These are phyloP conservation scores for Coleophoma crateriformis DNA, from an alignment of 2,329 filamentous ascomycete species.

Conservation along the genomic window DNA sequence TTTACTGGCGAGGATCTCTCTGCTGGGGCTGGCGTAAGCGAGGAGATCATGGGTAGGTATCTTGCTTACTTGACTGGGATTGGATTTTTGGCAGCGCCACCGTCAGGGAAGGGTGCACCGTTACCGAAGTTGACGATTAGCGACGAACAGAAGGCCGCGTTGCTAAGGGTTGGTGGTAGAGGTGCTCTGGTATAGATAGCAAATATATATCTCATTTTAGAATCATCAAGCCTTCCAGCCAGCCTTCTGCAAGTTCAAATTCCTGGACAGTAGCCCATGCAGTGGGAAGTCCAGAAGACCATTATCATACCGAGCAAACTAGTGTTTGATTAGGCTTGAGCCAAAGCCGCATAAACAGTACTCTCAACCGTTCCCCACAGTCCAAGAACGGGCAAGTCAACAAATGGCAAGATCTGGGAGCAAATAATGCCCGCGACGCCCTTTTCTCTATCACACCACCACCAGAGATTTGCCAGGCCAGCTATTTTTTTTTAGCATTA, in stretches of 20 bases:
- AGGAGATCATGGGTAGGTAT: conserved; percentile 23
- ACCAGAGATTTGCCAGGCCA: conserved; percentile 45
- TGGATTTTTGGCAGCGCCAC: conserved; percentile 20
- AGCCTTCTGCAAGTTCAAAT: too few species aligned
- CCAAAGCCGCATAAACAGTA: conserved; percentile 3
- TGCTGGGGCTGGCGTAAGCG: conserved; percentile 19
- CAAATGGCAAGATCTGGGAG: conserved; percentile 46
- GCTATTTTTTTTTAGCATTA: not conserved
- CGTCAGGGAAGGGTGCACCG: conserved; percentile 20
- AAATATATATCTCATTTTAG: too few species aligned
- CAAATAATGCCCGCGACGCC: conserved; percentile 48
- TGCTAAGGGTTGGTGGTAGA: conserved; percentile 17
- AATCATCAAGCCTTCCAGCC: too few species aligned
- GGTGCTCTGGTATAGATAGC: conserved; percentile 3
- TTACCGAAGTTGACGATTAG: conserved; percentile 9
- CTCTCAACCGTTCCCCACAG: conserved; percentile 10
- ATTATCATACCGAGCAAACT: too few species aligned
- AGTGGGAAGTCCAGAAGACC: too few species aligned
- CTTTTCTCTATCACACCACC: conserved; percentile 57
- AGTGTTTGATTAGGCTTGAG: too few species aligned
- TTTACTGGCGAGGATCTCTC: conserved; percentile 22
- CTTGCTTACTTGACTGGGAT: conserved; percentile 23
- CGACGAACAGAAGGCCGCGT: conserved; percentile 12
- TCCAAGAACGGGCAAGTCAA: conserved; percentile 10
- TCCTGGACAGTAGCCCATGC: too few species aligned